Percentiles rank a stretch among this genome's conserved stretches.
Evolutionary conservation across 805 yeast species (phyloP).

Genomic region (Spathaspora hagerdaliae): DNA sequence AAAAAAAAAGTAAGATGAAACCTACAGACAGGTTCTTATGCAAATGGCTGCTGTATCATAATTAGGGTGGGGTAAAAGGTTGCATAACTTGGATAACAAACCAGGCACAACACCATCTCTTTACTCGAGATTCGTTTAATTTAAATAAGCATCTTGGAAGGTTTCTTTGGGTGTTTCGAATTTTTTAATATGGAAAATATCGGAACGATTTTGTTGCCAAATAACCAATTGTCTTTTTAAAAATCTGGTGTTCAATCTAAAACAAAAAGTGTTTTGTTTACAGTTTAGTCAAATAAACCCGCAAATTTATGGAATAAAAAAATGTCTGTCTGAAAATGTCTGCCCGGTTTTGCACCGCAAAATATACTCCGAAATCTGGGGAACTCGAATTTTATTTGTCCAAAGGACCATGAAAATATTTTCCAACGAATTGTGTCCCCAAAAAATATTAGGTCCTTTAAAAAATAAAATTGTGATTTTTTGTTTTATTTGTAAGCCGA

Average conservation of each 20-base stretch:
- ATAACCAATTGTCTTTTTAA: not conserved
- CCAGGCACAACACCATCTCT: not conserved
- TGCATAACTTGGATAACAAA: too few relatives aligned
- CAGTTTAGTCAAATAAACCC: not conserved
- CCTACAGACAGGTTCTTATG: too few relatives aligned
- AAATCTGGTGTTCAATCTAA: not conserved
- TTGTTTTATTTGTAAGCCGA: too few relatives aligned
- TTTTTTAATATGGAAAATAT: not conserved
- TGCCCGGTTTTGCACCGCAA: not conserved
- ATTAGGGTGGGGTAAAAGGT: too few relatives aligned
- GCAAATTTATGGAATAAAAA: not conserved
- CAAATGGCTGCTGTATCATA: too few relatives aligned
- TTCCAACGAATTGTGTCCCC: too few relatives aligned
- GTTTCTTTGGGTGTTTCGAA: not conserved
- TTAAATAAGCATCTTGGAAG: not conserved
- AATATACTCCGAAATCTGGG: conserved; percentile 3
- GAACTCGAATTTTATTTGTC: conserved; percentile 3
- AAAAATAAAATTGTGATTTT: not conserved
- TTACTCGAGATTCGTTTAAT: not conserved
- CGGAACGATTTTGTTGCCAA: not conserved
- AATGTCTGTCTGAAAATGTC: not conserved
- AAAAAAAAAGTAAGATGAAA: not conserved
- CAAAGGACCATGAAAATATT: too few relatives aligned
- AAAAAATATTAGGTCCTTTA: not conserved
- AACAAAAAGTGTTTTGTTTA: not conserved